Conservation (phyloP, 176 grass and related monocot species). For the bread wheat (Triticum aestivum) region DNA sequence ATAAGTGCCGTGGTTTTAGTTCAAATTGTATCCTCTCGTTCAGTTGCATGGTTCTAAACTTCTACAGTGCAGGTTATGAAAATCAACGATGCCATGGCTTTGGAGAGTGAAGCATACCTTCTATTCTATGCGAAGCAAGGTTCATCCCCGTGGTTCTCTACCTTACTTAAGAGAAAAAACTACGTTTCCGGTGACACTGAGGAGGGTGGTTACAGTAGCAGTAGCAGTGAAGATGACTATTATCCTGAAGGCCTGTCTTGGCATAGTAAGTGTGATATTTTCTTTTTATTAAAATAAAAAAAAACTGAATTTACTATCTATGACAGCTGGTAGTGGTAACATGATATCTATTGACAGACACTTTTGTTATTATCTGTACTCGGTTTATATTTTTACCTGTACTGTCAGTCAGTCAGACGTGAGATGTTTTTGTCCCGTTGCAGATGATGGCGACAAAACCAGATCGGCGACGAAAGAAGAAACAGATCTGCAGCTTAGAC, state of each 20-base stretch:
- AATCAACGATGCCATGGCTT: slow-evolving; percentile 7
- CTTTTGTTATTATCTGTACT: too few species aligned
- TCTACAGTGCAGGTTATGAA: slow-evolving; percentile 29
- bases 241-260: background rate
- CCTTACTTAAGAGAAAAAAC: slow-evolving; percentile 39
- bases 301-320: too few species aligned
- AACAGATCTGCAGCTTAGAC: too few species aligned
- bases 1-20: too few species aligned
- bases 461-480: background rate
- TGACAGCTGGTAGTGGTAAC: too few species aligned
- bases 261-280: slow-evolving; percentile 15
- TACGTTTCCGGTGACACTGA: background rate
- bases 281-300: too few species aligned
- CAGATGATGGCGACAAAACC: background rate
- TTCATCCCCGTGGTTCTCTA: slow-evolving; percentile 53
- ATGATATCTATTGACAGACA: too few species aligned
- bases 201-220: background rate
- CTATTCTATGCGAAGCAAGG: slow-evolving; percentile 63
- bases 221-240: background rate
- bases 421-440: background rate
- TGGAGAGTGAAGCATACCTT: slow-evolving; percentile 40
- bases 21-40: background rate
- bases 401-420: too few species aligned
- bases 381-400: too few species aligned
- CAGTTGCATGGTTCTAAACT: background rate